A percentile compares a stretch with the other conserved stretches of the same genome.
Conservation (phyloP, 257 asterid genomes). For the Cinchona pubescens region DNA sequence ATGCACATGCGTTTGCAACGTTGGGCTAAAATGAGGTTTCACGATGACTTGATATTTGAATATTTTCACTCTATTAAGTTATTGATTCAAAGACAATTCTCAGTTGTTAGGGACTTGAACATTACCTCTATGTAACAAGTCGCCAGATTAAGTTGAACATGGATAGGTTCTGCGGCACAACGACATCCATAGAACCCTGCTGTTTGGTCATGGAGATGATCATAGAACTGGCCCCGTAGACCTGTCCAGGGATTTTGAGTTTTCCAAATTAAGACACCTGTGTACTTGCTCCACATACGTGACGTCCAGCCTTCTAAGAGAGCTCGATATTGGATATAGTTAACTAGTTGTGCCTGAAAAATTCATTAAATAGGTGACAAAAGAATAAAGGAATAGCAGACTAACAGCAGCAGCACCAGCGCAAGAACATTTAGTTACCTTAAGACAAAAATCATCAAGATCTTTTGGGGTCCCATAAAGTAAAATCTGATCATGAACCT, state of each 20-base stretch:
- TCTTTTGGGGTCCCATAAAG: conserved; percentile 69
- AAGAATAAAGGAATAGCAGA: neutral
- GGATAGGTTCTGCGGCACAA: conserved; percentile 87
- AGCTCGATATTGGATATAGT: conserved; percentile 92
- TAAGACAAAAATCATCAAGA: conserved; percentile 92
- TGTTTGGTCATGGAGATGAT: conserved; percentile 95
- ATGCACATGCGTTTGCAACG: neutral
- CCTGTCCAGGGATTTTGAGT: conserved; percentile 99
- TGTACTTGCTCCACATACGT: conserved; percentile 93
- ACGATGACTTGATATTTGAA: neutral
- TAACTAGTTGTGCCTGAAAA: conserved; percentile 86
- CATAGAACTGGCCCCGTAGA: conserved; percentile 92
- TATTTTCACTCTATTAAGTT: neutral
- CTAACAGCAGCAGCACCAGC: neutral
- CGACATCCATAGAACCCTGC: conserved; percentile 99
- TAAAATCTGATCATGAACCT: conserved; percentile 86
- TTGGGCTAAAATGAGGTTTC: neutral
- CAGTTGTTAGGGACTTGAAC: neutral
- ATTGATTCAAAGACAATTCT: neutral
- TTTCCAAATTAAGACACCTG: conserved; percentile 96
- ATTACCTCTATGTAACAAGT: conserved; percentile 74
- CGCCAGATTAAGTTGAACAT: conserved; percentile 82
- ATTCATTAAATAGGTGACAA: conserved; percentile 13
- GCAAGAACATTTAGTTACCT: conserved; percentile 44
- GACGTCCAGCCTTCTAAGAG: conserved; percentile 97